Evolutionary conservation across 2,329 filamentous ascomycete genomes (phyloP), one percentile per base, ranked within the genome.

Genomic region (Xylaria digitata): DNA sequence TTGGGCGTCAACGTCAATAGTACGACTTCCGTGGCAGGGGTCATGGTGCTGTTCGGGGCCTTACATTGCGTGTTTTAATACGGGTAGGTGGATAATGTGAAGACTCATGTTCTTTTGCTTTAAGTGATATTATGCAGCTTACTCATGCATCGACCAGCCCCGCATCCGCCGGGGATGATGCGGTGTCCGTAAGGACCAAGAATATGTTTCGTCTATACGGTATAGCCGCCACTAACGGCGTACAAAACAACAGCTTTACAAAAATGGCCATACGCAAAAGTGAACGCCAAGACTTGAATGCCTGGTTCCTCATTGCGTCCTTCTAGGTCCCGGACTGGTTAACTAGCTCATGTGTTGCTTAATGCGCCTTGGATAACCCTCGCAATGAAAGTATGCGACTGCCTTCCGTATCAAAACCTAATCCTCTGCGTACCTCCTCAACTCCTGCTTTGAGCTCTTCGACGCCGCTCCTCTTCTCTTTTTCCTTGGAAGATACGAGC

Each of bases 401-500:
- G 11, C 43, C 45, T 49, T 61, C 49, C n/a, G 48, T 55, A 49
- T 34, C 19, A 21, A 53, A 61, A 54, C 40, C 21, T 37, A 53
- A 58, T 50, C 68, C 71, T 50, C 63, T 74, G 40, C 59, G 65
- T 13, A 72, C 66, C 17, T 71, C 64, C 21, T 72, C 65, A 21
- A 73, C 53, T 11, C 65, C 67, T 34, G 62, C 63, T 52, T 69
- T 71, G 2, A 76, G 57, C 59, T 69, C 68, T 40, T 73, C 72
- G 4, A 68, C 59, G 17, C 72, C 70, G 30, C 70, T 70, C 63
- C 72, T 73, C 69, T 73, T 74, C 21, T 66, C 69, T 54, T 73
- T 75, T 6, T 32, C 57, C 30, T 54, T 58, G 6, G 65, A 64
- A 9, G 71, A 45, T 11, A 26, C 5, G 2, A 86, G 85, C 70